Evolutionary conservation across 345 rosid species (phyloP), one percentile per base, ranked within the genome.

Genomic region (Gossypium mustelinum): DNA sequence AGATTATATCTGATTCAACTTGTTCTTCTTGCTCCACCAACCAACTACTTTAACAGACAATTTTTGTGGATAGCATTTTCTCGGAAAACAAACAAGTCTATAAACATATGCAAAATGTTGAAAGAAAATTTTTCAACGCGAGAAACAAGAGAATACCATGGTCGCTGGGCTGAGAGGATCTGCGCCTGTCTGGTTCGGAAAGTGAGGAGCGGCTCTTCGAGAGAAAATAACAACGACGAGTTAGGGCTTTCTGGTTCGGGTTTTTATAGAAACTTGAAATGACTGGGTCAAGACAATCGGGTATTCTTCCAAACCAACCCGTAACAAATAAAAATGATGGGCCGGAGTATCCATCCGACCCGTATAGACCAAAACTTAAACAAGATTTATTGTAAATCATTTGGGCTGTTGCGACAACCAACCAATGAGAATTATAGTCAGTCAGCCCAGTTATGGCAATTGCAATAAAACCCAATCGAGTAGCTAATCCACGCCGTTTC

Each of bases 211-310:
- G 73, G 73, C 73, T 52, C 61, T 52, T 10, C 10, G 25, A 17
- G 60, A 27, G 73, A 27, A 69, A 51, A 8, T 17, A 17, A 52
- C 45, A 52, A 5, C 12, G 61, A 11, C 17, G 2, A 2, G 14
- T n/a, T 52, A 70, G 73, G 73, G 73, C 29, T 70, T 69, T 41
- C 13, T 70, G 59, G 43, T 52, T 7, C 3, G 4, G 39, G 0
- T 17, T 70, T 5, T 29, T 52, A 69, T 69, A 68, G 22, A 27
- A 70, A 29, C 73, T 70, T 16, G 44, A 69, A 51, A 50, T 4
- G 7, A 68, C 4, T 18, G 45, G 44, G 73, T 25, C 64, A 59
- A 59, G 39, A 3, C 16, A 59, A 59, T 25, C 10, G 64, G 39
- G 25, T 18, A 20, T 56, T 56, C 4, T 18, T 56, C 60, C 58